Conservation (phyloP, 805 yeast genomes). For the Kazachstania martiniae region DNA sequence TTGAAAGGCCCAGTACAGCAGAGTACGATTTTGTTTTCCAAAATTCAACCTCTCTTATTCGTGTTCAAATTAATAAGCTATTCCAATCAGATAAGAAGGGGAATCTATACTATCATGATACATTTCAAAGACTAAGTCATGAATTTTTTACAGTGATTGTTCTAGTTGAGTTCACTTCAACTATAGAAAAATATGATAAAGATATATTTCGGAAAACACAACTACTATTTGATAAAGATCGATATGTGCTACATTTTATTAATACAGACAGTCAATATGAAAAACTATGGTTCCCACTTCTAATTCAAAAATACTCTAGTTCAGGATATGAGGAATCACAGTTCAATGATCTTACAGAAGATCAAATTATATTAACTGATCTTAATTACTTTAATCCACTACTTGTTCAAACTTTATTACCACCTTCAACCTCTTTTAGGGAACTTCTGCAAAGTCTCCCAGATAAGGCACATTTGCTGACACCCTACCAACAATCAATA, state of each 20-base stretch:
- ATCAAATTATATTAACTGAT: no score
- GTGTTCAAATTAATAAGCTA: slow-evolving; percentile 11
- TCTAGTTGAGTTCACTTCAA: slow-evolving; percentile 9
- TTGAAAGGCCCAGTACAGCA: slow-evolving; percentile 6
- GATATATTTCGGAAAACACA: slow-evolving; percentile 19
- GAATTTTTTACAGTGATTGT: slow-evolving; percentile 12
- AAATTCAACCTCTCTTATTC: slow-evolving; percentile 10
- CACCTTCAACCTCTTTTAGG: no score
- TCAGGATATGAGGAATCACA: no score
- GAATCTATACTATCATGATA: slow-evolving; percentile 7
- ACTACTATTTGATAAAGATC: slow-evolving; percentile 5
- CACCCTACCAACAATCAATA: no score
- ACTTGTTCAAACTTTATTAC: no score
- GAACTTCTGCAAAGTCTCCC: no score
- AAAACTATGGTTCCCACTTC: no score
- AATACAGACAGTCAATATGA: no score
- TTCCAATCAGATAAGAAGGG: slow-evolving; percentile 9
- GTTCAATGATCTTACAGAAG: no score
- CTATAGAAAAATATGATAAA: slow-evolving; percentile 7
- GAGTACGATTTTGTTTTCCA: slow-evolving; percentile 16
- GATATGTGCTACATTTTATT: slow-evolving; percentile 6
- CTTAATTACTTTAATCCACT: no score
- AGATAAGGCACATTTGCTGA: no score
- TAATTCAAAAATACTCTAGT: no score
- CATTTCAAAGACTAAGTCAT: slow-evolving; percentile 3